Percentiles rank a stretch among this genome's conserved stretches.
These are phyloP conservation scores for Fusarium nanum DNA, from an alignment of 2,329 filamentous ascomycete species.

Conservation along the genomic window DNA sequence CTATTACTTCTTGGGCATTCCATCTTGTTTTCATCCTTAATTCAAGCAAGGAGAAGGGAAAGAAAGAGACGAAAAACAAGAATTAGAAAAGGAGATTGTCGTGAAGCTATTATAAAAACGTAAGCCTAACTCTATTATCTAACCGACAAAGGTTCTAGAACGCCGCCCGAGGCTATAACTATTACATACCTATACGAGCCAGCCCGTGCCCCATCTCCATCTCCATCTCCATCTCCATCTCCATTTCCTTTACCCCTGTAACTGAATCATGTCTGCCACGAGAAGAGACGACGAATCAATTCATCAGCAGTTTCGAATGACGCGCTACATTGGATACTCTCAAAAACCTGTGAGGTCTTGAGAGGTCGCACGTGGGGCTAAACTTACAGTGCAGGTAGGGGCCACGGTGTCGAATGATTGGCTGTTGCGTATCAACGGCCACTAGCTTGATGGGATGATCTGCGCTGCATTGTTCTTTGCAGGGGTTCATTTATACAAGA, in stretches of 20 bases:
- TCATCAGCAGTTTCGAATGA: conserved; percentile 4
- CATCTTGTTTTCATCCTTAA: conserved; percentile 6
- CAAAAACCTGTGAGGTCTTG: conserved; percentile 11
- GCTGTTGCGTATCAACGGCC: conserved; percentile 19
- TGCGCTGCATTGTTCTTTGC: background rate
- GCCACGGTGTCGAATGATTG: conserved; percentile 44
- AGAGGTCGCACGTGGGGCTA: conserved; percentile 36
- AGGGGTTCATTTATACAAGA: background rate
- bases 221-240: background rate
- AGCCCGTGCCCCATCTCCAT: background rate
- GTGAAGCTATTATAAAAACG: background rate
- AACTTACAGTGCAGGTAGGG: background rate
- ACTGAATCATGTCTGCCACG: background rate
- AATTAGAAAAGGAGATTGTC: background rate
- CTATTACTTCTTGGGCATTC: background rate
- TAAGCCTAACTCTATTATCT: background rate
- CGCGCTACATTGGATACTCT: conserved; percentile 14
- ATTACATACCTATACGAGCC: background rate
- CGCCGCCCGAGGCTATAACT: background rate
- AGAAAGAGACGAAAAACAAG: background rate
- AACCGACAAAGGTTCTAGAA: background rate
- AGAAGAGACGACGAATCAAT: conserved; percentile 16
- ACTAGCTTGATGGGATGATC: conserved; percentile 13
- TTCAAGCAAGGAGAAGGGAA: background rate
- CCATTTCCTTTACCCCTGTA: too few relatives aligned